Evolutionary conservation across 1,139 yeast species (phyloP).

Genomic region (Blastobotrys capitulatus): DNA sequence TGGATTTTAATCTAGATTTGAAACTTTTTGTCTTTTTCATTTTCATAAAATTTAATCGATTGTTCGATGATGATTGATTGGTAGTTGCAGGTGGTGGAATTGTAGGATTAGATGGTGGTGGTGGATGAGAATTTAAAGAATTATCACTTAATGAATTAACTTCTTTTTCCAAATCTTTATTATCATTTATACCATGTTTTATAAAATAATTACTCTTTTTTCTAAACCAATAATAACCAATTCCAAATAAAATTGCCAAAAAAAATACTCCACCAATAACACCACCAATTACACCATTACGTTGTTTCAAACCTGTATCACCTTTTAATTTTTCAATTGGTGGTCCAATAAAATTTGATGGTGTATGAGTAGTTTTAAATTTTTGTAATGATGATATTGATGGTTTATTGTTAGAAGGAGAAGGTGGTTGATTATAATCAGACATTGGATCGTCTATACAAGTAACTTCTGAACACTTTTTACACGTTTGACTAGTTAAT

Average conservation of each 20-base stretch:
- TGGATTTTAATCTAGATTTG: neutral
- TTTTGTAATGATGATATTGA: neutral
- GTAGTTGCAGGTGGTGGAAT: neutral
- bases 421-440: neutral
- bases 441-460: conserved; percentile 13
- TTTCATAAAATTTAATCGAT: neutral
- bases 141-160: neutral
- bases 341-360: neutral
- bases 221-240: neutral
- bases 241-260: neutral
- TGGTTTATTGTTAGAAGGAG: neutral
- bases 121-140: neutral
- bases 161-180: neutral
- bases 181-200: too few relatives aligned
- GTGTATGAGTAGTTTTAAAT: neutral
- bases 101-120: neutral
- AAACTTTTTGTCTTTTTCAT: neutral
- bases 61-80: neutral
- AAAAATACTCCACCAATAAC: conserved; percentile 1
- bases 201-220: neutral
- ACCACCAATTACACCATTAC: conserved; percentile 8
- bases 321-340: neutral
- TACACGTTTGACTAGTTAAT: conserved; percentile 49
- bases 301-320: neutral
- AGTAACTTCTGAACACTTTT: conserved; percentile 42